These are phyloP conservation scores for Rhinocladiella mackenziei DNA, from an alignment of 2,329 filamentous ascomycete genomes.

Conservation along the genomic window DNA sequence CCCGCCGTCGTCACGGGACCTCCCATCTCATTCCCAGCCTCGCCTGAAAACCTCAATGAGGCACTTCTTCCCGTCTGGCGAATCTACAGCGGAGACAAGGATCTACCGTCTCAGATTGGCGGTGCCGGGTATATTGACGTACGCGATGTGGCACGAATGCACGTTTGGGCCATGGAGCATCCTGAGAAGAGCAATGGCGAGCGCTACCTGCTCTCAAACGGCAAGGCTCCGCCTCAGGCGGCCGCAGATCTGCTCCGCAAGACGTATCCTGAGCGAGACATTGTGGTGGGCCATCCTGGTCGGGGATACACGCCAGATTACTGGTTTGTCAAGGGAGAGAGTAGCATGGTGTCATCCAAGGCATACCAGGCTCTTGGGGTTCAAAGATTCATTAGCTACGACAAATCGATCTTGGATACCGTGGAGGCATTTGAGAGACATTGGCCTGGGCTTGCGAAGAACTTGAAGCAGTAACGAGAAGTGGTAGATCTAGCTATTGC, in stretches of 20 bases:
- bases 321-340: constrained; percentile 18
- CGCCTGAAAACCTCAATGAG: constrained; percentile 25
- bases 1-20: constrained; percentile 30
- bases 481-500: no score
- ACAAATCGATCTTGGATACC: constrained; percentile 26
- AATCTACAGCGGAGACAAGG: constrained; percentile 22
- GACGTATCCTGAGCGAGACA: constrained; percentile 20
- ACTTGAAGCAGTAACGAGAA: constrained; percentile 13
- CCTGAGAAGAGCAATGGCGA: constrained; percentile 22
- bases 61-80: constrained; percentile 29
- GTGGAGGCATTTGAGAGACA: constrained; percentile 25
- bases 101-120: constrained; percentile 26
- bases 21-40: constrained; percentile 24
- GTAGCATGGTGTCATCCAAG: constrained; percentile 20
- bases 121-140: constrained; percentile 29
- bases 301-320: constrained; percentile 22
- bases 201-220: constrained; percentile 26
- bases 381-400: constrained; percentile 25
- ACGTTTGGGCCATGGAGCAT: constrained; percentile 28
- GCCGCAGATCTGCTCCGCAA: constrained; percentile 26
- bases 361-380: constrained; percentile 24
- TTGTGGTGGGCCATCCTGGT: constrained; percentile 25
- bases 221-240: constrained; percentile 30
- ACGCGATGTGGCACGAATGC: constrained; percentile 29
- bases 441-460: constrained; percentile 24